A percentile compares a stretch with the other conserved stretches of the same genome.
Evolutionary conservation across 176 grass and related monocot genomes (phyloP).

Genomic region (Calamus simplicifolius): DNA sequence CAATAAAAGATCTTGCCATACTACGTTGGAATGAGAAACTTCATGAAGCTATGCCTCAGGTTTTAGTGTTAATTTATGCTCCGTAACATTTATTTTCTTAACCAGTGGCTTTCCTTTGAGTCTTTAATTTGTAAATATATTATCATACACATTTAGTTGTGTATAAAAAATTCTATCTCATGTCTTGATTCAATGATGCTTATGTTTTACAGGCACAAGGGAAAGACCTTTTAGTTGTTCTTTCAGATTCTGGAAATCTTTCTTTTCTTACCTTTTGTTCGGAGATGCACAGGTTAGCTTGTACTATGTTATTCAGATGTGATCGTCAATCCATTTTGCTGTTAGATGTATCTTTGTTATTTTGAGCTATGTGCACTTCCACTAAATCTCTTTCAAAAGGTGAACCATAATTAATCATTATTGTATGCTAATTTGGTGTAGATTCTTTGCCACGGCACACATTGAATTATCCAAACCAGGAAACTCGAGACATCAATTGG

Average conservation of each 20-base stretch:
- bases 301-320: too few relatives aligned
- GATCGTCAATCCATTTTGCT: too few relatives aligned
- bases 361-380: too few relatives aligned
- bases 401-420: constrained; percentile 3
- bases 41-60: constrained; percentile 34
- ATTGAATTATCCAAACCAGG: constrained; percentile 93
- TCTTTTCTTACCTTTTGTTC: constrained; percentile 83
- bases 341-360: too few relatives aligned
- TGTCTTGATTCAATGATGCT: too few relatives aligned
- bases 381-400: too few relatives aligned
- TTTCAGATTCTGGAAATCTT: constrained; percentile 98
- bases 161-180: not conserved
- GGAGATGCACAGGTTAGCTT: constrained; percentile 83
- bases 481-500: constrained; percentile 66
- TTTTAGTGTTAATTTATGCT: constrained; percentile 11
- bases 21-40: constrained; percentile 57
- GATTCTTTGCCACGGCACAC: constrained; percentile 71
- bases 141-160: not conserved
- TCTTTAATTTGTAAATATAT: too few relatives aligned
- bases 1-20: constrained; percentile 85
- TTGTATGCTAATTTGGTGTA: constrained; percentile 32
- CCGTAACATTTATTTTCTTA: too few relatives aligned
- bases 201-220: constrained; percentile 55
- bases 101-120: too few relatives aligned
- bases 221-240: constrained; percentile 81